Conservation (phyloP, 441 rosid genomes). For the Daphne laureola region DNA sequence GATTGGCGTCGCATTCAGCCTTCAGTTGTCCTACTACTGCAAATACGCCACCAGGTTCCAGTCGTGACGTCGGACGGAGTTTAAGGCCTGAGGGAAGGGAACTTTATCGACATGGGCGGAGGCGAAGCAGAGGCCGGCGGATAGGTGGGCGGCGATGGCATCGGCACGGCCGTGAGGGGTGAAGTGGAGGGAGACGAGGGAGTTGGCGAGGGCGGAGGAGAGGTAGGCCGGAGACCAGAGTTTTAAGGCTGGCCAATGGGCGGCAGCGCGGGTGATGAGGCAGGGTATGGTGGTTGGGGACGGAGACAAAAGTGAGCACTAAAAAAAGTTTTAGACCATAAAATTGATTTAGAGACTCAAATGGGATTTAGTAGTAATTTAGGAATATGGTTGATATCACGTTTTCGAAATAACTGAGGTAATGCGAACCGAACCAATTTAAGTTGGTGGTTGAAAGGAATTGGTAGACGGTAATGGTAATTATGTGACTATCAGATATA, state of each 20-base stretch:
- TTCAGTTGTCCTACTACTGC: slow-evolving; percentile 74
- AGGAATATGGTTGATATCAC: too few relatives aligned
- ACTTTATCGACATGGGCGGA: slow-evolving; percentile 55
- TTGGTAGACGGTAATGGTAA: too few relatives aligned
- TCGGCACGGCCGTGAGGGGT: slow-evolving; percentile 65
- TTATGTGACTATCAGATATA: too few relatives aligned
- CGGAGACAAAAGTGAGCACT: too few relatives aligned
- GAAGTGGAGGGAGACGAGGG: slow-evolving; percentile 58
- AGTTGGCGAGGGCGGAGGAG: slow-evolving; percentile 30
- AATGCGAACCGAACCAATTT: too few relatives aligned
- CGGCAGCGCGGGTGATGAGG: slow-evolving; percentile 51
- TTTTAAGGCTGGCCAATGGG: slow-evolving; percentile 68
- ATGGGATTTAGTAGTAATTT: too few relatives aligned
- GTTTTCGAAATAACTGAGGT: too few relatives aligned
- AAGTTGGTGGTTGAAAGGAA: too few relatives aligned
- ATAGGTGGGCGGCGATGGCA: slow-evolving; percentile 22
- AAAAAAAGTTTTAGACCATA: too few relatives aligned
- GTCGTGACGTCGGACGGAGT: slow-evolving; percentile 24
- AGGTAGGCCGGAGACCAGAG: slow-evolving; percentile 62
- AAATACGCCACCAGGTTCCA: slow-evolving; percentile 44
- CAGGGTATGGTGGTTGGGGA: too few relatives aligned
- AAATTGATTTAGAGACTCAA: too few relatives aligned
- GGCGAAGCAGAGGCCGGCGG: slow-evolving; percentile 50
- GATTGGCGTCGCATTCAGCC: slow-evolving; percentile 54
- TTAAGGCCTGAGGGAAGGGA: slow-evolving; percentile 53